Evolutionary conservation across 1,139 yeast species (phyloP), one percentile per base, ranked within the genome.

Genomic region (Blastobotrys illinoisensis): DNA sequence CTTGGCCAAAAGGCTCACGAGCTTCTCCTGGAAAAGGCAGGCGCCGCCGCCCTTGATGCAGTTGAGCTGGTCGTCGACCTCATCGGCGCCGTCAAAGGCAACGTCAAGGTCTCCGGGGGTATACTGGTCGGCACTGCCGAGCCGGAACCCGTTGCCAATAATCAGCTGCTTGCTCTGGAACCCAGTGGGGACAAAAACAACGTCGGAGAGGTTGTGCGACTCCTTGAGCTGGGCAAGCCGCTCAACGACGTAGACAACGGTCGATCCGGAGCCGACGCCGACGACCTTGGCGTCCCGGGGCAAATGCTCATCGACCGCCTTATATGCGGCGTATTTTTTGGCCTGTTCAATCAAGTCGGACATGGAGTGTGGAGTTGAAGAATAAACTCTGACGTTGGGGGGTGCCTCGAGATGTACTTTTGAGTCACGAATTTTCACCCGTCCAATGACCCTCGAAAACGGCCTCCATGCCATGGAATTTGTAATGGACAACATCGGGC

Each of bases 1-100:
- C 56, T 79, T 74, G 2, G 97, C 85, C 58, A 91, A 83, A 51
- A 82, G 78, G 9, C 97, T 97, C 14, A 95, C 97, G 55, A 95
- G 78, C 73, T 95, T 95, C 71, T 95, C 99, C 74, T 93, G 99
- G 75, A 95, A 86, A 60, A 90, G 77, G 72, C 99, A 95, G 1
- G 97, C 99, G 45, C 99, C 99, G 50, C 99, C 99, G 60, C 99
- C 99, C 73, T 95, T 95, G 71, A 95, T 95, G 65, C 93, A 83
- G 67, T 90, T 88, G 64, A 93, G 78, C 18, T 78, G 67, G 6
- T 81, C 68, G 69, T 93, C 99, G 55, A 91, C 95, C 71, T 95
- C 99, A 72, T 95, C 99, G 7, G 99, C 99, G 47, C 99, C 99
- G 71, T 95, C 99, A 69, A 95, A 93, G 2, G 97, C 97, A 64